Base-by-base conservation (phyloP, 2,329 filamentous ascomycete genomes). In the Madurella mycetomatis region DNA sequence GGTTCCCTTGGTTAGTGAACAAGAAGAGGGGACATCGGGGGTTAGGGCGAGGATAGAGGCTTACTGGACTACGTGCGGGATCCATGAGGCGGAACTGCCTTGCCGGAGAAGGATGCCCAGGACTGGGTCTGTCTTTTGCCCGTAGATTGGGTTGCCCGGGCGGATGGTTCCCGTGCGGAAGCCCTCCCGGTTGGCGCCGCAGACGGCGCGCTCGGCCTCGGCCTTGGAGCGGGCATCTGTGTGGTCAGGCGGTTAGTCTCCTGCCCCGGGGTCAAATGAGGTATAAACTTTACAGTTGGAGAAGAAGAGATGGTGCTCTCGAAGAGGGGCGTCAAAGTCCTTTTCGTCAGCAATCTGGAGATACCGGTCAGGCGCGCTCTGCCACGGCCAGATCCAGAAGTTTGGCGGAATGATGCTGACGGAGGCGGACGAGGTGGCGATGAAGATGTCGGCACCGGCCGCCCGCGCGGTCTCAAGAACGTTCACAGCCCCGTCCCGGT, bases 131-230 rank as follows among this genome's bases (percentile, higher is more conserved):
- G 68, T 70, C 13, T 71, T 69, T 55, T 74, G 72, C 4, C 78
- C 79, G 59, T 81, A 82, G 44, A 82, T 73, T 30, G 71, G 74
- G 58, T 80, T 81, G 12, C 75, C 73, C 0, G 80, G 80, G 2
- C 81, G 73, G 58, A 84, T 76, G 46, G 71, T 70, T 8, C 79
- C 80, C 0, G 80, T 82, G 9, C 78, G 73, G 64, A 83, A 78
- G 8, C 65, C 53, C 9, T 61, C 59, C 31, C 66, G 55, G 62
- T 79, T 72, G 25, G 76, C 75, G 9, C 60, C 66, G 54, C 76
- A 76, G 9, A 83, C 73, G 9, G 80, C 57, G 13, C 73, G 68
- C 66, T 83, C 81, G 1, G 78, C 78, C 52, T 74, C 70, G 7
- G 74, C 72, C 62, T 83, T 83, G 49, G 73, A 74, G 17, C 67